Base-by-base conservation (phyloP, 2,329 filamentous ascomycete species). In the Beauveria scarabaeidicola region DNA sequence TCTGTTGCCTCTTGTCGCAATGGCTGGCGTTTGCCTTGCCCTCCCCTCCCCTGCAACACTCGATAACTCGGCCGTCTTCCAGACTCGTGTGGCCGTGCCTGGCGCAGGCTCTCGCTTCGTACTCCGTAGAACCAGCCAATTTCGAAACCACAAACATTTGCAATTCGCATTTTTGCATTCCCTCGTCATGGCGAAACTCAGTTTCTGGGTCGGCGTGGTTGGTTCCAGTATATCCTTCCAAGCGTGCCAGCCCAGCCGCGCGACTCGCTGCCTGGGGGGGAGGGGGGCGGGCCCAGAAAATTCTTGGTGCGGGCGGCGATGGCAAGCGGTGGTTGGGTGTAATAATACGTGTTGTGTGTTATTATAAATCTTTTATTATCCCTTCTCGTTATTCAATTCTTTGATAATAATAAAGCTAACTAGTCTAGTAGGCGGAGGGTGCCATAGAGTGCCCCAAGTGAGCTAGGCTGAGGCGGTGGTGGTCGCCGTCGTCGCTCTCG, bases 131-230 rank as follows among this genome's bases (percentile, higher is more conserved):
- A 48, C 23, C 17, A 48, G 21, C 46, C 5, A 48, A 29, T n/a
- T 25, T 23, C 32, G 5, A 36, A 13, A 36, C 11, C 32, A 36
- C 32, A 36, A 36, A 36, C 32, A 36, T 5, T 36, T 36, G 32
- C 32, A 36, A 36, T 32, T 27, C 13, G 40, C 36, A 7, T 17
- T 51, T 51, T 43, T 41, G 32, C 44, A 50, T 57, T 57, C 54
- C 54, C 44, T 50, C 32, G 54, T 51, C 54, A 58, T 51, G 46
- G 46, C 19, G 17, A 50, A 55, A 50, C 54, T 58, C 54, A 29
- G 13, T 43, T 48, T 15, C 32, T 19, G 29, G 15, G 51, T 5
- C 29, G 21, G 54, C 11, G 5, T 58, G 43, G 46, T 48, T 48
- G 46, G 21, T 50, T 21, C 53, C 29, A 56, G 38, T 21, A 17